These are phyloP conservation scores for Melaleuca alternifolia DNA, from an alignment of 345 rosid genomes.

Conservation along the genomic window DNA sequence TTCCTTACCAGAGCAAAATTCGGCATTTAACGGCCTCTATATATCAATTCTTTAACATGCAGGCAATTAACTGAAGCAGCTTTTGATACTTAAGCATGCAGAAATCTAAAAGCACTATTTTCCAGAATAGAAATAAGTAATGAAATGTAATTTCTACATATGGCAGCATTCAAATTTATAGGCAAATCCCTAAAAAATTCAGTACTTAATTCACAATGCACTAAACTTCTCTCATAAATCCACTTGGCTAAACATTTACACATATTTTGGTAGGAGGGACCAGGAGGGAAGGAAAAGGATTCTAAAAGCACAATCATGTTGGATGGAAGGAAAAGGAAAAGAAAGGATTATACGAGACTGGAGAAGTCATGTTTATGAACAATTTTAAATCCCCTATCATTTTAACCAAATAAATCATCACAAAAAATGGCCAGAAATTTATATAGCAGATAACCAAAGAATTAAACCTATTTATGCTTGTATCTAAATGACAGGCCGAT, in stretches of 20 bases:
- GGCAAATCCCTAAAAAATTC: neutral
- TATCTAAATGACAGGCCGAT: neutral
- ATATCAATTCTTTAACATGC: neutral
- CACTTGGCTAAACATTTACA: neutral
- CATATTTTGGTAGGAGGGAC: neutral
- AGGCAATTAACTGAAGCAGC: neutral
- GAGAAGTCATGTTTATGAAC: neutral
- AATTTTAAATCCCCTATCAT: neutral
- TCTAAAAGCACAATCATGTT: neutral
- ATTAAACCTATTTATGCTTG: neutral
- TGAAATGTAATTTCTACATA: neutral
- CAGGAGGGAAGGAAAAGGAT: neutral
- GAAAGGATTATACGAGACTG: neutral
- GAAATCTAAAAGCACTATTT: neutral
- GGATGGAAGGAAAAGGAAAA: neutral
- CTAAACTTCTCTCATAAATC: neutral
- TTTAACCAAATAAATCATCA: neutral
- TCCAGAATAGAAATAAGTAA: neutral
- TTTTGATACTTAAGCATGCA: neutral
- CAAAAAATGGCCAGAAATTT: neutral
- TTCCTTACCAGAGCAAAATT: neutral
- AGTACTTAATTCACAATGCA: no score
- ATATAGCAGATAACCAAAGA: neutral
- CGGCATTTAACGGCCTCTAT: neutral
- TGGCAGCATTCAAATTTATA: neutral